phyloP scores from a whole-genome alignment of 371 early-diverging fungal species.

The Zychaea mexicana region DNA sequence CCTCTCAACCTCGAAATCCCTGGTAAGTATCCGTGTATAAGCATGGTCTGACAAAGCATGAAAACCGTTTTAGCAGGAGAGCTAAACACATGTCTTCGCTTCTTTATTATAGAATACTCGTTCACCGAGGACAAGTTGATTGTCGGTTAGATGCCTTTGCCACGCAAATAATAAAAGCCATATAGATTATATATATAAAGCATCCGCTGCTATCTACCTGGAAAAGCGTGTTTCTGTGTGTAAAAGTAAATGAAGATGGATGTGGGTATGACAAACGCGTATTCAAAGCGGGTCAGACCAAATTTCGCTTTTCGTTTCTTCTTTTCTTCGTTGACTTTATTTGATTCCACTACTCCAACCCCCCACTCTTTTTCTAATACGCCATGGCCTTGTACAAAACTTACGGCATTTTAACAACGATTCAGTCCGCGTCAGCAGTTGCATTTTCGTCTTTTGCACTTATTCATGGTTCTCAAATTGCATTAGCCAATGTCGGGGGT shows the following conservation, averaged over 20 bases:
- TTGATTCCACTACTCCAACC: neutral
- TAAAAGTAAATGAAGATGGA: neutral
- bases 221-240: neutral
- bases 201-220: no score
- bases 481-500: constrained; percentile 36
- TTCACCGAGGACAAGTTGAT: constrained; percentile 50
- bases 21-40: constrained; percentile 29
- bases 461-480: constrained; percentile 25
- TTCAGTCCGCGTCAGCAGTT: constrained; percentile 43
- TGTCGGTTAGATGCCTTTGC: constrained; percentile 46
- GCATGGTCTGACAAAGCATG: neutral
- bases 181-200: no score
- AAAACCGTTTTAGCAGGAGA: neutral
- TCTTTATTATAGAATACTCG: constrained; percentile 38
- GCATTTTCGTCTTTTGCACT: constrained; percentile 27
- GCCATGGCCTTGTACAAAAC: constrained; percentile 13
- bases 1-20: constrained; percentile 98
- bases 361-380: neutral
- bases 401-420: constrained; percentile 28
- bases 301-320: neutral
- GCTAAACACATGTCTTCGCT: neutral
- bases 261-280: neutral
- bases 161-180: neutral
- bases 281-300: neutral
- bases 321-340: neutral